Percentiles rank a stretch among this genome's conserved stretches.
Evolutionary conservation across 345 rosid genomes (phyloP).

Genomic region (Acer yangbiense): DNA sequence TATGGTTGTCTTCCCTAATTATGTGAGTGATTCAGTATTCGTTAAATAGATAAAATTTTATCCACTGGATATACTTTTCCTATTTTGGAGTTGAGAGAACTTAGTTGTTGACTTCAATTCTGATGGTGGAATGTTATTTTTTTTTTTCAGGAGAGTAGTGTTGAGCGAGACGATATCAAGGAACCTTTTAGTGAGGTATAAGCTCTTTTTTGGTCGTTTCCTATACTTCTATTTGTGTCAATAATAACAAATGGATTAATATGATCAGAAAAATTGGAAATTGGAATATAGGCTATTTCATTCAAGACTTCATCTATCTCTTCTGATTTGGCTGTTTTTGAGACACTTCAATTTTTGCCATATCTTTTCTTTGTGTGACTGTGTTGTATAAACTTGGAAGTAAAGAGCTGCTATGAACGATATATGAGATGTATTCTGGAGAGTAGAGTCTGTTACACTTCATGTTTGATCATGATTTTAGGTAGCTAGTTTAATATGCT

Average conservation of each 20-base stretch:
- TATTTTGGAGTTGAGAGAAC: slow-evolving; percentile 10
- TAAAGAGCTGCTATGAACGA: background rate
- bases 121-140: slow-evolving; percentile 24
- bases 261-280: slow-evolving; percentile 14
- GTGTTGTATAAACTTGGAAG: background rate
- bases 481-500: background rate
- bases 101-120: slow-evolving; percentile 5
- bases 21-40: slow-evolving; percentile 57
- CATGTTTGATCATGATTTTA: background rate
- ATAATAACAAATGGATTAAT: background rate
- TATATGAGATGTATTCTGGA: background rate
- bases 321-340: background rate
- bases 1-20: slow-evolving; percentile 83
- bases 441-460: background rate
- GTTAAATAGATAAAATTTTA: background rate
- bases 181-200: slow-evolving; percentile 94
- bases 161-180: slow-evolving; percentile 81
- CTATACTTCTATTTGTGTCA: background rate
- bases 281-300: background rate
- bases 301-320: background rate
- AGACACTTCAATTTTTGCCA: background rate
- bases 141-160: slow-evolving; percentile 81
- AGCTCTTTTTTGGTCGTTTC: background rate
- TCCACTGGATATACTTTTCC: background rate
- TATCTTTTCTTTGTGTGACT: background rate